These are phyloP conservation scores for Acorus gramineus DNA, from an alignment of 106 monocot species.

Conservation along the genomic window DNA sequence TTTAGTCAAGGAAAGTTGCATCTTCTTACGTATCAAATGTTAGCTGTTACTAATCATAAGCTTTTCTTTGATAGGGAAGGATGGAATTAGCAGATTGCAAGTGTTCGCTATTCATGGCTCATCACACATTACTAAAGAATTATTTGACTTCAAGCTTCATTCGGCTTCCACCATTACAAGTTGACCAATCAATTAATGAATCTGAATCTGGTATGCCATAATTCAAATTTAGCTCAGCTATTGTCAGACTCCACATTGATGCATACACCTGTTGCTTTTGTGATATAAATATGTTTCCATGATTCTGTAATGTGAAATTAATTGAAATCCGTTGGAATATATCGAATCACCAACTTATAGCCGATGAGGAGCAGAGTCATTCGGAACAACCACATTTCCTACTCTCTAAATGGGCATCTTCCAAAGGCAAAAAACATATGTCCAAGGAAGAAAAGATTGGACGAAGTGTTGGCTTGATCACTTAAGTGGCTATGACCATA, in stretches of 20 bases:
- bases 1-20: too few relatives aligned
- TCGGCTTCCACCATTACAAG: slow-evolving; percentile 45
- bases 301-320: background rate
- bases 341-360: too few relatives aligned
- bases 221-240: background rate
- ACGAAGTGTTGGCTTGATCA: background rate
- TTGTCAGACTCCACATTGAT: background rate
- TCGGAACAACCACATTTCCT: slow-evolving; percentile 23
- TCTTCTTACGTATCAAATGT: too few relatives aligned
- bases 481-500: background rate
- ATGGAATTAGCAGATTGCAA: slow-evolving; percentile 45
- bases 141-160: slow-evolving; percentile 60
- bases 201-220: slow-evolving; percentile 14
- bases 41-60: too few relatives aligned
- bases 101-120: slow-evolving; percentile 85
- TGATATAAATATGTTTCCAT: background rate
- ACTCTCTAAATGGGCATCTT: slow-evolving; percentile 47
- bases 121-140: slow-evolving; percentile 48
- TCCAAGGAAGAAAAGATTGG: slow-evolving; percentile 4
- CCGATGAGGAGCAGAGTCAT: too few relatives aligned
- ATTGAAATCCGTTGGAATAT: too few relatives aligned
- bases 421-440: slow-evolving; percentile 12
- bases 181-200: slow-evolving; percentile 18
- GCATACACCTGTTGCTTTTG: background rate
- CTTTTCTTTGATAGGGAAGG: slow-evolving; percentile 52